phyloP scores from a whole-genome alignment of 805 yeast genomes.

The Brettanomyces nanus region DNA sequence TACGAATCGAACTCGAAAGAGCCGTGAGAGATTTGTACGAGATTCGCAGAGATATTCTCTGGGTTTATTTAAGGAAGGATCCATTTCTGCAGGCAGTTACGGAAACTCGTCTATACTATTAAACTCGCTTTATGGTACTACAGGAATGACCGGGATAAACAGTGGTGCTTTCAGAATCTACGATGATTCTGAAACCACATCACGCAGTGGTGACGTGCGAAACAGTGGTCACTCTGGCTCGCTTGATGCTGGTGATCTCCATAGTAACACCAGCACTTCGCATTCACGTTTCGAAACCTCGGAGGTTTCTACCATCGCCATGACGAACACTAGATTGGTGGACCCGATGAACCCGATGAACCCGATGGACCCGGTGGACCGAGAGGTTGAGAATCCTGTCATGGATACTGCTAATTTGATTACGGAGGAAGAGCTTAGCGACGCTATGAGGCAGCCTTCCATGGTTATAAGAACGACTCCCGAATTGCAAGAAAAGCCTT shows the following conservation, averaged over 20 bases:
- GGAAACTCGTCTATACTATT: not conserved
- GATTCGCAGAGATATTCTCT: conserved; percentile 1
- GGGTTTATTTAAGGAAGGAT: not conserved
- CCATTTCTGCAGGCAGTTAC: not conserved
- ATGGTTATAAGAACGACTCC: not conserved
- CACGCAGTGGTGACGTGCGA: too few species aligned
- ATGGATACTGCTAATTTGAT: not conserved
- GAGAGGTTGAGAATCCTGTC: too few species aligned
- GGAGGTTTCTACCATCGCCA: conserved; percentile 1
- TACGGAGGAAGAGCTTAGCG: not conserved
- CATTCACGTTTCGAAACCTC: too few species aligned
- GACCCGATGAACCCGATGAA: too few species aligned
- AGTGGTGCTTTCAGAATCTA: not conserved
- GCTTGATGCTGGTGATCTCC: too few species aligned
- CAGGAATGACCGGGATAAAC: not conserved
- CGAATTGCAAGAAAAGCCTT: not conserved
- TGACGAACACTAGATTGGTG: not conserved
- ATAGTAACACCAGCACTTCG: too few species aligned
- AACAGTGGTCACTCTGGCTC: too few species aligned
- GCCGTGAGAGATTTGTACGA: not conserved
- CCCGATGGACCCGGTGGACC: too few species aligned
- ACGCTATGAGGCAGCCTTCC: not conserved
- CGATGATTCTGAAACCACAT: not conserved
- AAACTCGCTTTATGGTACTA: not conserved
- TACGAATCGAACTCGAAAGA: not conserved